Evolutionary conservation across 1,284 basidiomycete species (phyloP).

Genomic region (Peniophora sp.): DNA sequence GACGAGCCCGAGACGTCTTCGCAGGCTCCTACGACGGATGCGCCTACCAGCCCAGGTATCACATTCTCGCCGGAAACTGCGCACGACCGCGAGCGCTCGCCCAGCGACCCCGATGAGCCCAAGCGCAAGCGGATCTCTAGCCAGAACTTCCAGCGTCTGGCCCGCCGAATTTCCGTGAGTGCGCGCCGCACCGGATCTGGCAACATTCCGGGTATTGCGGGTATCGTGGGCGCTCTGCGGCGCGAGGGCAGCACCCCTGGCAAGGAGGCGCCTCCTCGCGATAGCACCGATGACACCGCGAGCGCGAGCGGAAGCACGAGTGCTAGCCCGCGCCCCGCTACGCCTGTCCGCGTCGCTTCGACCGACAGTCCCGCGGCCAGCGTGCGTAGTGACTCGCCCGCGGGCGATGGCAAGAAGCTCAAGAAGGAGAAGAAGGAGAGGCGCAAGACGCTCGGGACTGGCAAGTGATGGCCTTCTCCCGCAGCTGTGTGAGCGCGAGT

Average conservation of each 20-base stretch:
- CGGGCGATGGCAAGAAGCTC: neutral
- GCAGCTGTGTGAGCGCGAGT: neutral
- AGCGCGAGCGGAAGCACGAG: neutral
- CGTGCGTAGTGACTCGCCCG: constrained; percentile 34
- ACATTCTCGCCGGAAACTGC: constrained; percentile 29
- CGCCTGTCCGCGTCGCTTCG: constrained; percentile 23
- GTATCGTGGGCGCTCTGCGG: constrained; percentile 32
- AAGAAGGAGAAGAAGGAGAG: constrained; percentile 33
- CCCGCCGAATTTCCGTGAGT: constrained; percentile 62
- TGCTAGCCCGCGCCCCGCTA: constrained; percentile 14
- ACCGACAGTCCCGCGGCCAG: constrained; percentile 36
- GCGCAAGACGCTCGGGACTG: constrained; percentile 30
- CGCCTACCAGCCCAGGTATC: constrained; percentile 22
- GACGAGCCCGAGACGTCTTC: constrained; percentile 19
- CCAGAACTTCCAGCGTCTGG: constrained; percentile 75
- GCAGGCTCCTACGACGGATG: constrained; percentile 19
- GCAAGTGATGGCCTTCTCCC: constrained; percentile 1
- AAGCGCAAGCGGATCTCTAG: constrained; percentile 73
- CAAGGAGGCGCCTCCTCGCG: constrained; percentile 2
- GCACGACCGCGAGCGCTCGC: constrained; percentile 35
- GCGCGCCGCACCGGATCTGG: constrained; percentile 49
- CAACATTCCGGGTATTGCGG: constrained; percentile 30
- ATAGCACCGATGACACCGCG: neutral
- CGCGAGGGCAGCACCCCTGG: constrained; percentile 26
- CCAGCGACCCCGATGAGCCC: constrained; percentile 64